Evolutionary conservation across 129 eudicot species (phyloP).

Genomic region (Saussurea involucrata): DNA sequence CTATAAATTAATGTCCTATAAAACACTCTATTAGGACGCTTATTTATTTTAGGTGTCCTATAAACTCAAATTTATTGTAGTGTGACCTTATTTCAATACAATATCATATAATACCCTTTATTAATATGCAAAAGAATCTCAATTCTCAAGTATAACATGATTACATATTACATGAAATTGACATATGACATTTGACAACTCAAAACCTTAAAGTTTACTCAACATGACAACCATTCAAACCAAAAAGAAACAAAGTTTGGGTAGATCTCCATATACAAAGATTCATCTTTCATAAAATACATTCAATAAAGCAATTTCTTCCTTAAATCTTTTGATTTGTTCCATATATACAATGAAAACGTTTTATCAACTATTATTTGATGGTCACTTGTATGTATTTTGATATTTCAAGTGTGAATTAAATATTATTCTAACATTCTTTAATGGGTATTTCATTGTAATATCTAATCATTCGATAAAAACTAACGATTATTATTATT

Average conservation of each 20-base stretch:
- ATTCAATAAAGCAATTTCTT: background rate
- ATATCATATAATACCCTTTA: too few species aligned
- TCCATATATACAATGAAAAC: background rate
- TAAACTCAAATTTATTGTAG: too few species aligned
- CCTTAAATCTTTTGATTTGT: background rate
- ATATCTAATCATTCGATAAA: background rate
- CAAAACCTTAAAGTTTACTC: conserved; percentile 38
- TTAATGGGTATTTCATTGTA: background rate
- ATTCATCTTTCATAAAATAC: background rate
- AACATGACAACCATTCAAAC: conserved; percentile 38
- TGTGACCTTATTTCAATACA: too few species aligned
- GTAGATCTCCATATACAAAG: conserved; percentile 21
- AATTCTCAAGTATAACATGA: conserved; percentile 10
- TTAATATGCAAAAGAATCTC: conserved; percentile 4
- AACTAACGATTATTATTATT: background rate
- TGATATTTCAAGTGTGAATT: background rate
- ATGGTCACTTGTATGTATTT: background rate
- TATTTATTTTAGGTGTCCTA: too few species aligned
- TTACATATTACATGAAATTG: conserved; percentile 6
- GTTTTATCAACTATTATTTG: background rate
- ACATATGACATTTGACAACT: conserved; percentile 38
- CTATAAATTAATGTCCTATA: too few species aligned
- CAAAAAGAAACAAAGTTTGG: conserved; percentile 23
- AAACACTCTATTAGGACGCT: too few species aligned
- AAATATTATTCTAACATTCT: background rate